A percentile compares a stretch with the other conserved stretches of the same genome.
Conservation (phyloP, 2,329 filamentous ascomycete genomes). For the Coniella vitis region DNA sequence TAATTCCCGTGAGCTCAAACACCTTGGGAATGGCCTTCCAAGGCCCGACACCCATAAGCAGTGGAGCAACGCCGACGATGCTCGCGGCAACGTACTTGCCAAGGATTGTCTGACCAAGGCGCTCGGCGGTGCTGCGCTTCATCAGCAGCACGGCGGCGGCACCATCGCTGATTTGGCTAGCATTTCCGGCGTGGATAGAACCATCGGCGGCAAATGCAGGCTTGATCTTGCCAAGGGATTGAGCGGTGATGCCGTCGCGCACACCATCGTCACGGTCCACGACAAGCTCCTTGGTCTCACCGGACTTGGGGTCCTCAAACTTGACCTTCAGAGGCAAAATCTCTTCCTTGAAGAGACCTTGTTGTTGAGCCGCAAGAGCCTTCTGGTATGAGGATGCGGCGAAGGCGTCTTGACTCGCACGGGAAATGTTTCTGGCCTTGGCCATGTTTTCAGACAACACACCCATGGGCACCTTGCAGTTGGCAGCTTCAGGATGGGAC, state of each 20-base stretch:
- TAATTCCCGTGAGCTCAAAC: conserved; percentile 78
- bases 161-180: conserved; percentile 90
- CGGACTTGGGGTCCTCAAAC: conserved; percentile 84
- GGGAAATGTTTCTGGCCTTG: conserved; percentile 67
- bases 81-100: conserved; percentile 87
- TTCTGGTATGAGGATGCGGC: conserved; percentile 91
- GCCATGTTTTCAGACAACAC: conserved; percentile 92
- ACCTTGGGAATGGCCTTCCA: conserved; percentile 94
- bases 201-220: conserved; percentile 88
- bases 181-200: conserved; percentile 92
- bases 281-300: conserved; percentile 74
- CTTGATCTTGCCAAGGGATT: conserved; percentile 85
- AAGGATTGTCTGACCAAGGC: conserved; percentile 78
- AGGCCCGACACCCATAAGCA: conserved; percentile 93
- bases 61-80: conserved; percentile 80
- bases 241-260: conserved; percentile 74
- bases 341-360: conserved; percentile 88
- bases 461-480: conserved; percentile 98
- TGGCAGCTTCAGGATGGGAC: conserved; percentile 70
- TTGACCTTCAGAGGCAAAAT: conserved; percentile 82
- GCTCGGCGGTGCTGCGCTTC: conserved; percentile 86
- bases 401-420: conserved; percentile 80
- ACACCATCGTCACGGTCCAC: conserved; percentile 85
- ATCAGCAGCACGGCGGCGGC: conserved; percentile 93
- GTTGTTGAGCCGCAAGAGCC: conserved; percentile 75